These are phyloP conservation scores for Daldinia caldariorum DNA, from an alignment of 495 filamentous ascomycete genomes.

Conservation along the genomic window DNA sequence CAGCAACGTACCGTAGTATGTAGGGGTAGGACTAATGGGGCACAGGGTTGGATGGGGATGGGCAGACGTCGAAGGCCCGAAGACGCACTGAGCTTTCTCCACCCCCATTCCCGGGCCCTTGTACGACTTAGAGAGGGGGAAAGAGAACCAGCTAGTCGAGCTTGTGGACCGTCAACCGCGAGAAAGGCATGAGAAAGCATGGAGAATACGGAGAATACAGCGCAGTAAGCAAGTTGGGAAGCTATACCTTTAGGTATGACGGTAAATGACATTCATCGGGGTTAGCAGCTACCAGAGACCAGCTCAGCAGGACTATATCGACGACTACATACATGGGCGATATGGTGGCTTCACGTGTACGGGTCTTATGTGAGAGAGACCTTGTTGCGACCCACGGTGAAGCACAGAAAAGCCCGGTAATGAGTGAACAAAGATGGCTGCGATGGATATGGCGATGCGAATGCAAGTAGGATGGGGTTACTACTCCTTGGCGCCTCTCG, in stretches of 20 bases:
- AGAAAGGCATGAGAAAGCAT: background rate
- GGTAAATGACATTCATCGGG: conserved; percentile 15
- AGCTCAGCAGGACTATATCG: conserved; percentile 15
- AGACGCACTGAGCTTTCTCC: conserved; percentile 44
- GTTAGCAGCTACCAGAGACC: background rate
- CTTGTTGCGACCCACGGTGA: conserved; percentile 29
- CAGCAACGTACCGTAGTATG: conserved; percentile 41
- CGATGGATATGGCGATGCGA: conserved; percentile 42
- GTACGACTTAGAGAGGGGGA: conserved; percentile 21
- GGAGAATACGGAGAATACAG: background rate
- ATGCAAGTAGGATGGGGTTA: conserved; percentile 42
- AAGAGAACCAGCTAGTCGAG: conserved; percentile 23
- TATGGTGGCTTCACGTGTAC: conserved; percentile 34
- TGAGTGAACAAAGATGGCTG: conserved; percentile 31
- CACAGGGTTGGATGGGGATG: conserved; percentile 42
- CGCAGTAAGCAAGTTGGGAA: conserved; percentile 31
- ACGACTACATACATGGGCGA: conserved; percentile 5
- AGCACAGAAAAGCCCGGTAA: conserved; percentile 19
- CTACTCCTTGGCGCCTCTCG: conserved; percentile 46
- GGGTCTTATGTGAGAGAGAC: conserved; percentile 24
- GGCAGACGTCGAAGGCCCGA: conserved; percentile 45
- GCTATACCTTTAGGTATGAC: conserved; percentile 23
- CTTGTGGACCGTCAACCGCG: conserved; percentile 28
- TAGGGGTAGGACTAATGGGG: conserved; percentile 45
- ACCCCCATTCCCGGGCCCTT: conserved; percentile 44